phyloP scores from a whole-genome alignment of 306 rosid genomes.

The Mucuna pruriens region DNA sequence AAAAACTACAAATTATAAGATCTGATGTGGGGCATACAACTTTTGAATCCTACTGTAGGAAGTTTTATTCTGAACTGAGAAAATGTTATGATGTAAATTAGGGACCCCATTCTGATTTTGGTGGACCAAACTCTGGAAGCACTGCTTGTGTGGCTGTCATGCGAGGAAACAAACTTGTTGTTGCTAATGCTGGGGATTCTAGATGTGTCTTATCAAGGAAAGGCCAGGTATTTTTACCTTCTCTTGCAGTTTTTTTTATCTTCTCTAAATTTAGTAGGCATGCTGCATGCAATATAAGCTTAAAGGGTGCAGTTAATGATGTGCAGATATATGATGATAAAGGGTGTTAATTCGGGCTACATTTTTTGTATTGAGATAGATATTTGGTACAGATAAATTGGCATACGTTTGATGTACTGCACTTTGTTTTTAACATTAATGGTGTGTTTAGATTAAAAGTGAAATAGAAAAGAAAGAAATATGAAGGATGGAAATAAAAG shows the following conservation, averaged over 20 bases:
- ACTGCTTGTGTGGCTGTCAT: constrained; percentile 93
- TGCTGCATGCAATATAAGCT: neutral
- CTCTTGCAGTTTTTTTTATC: constrained; percentile 4
- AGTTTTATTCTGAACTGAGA: constrained; percentile 38
- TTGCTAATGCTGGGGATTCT: constrained; percentile 98
- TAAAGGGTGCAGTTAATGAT: constrained; percentile 23
- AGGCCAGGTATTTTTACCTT: constrained; percentile 75
- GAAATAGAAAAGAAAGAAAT: neutral
- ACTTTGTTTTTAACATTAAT: neutral
- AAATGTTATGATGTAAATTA: constrained; percentile 49
- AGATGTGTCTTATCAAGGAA: constrained; percentile 89
- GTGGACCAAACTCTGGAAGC: constrained; percentile 88
- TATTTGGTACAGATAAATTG: neutral
- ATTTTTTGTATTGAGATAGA: constrained; percentile 13
- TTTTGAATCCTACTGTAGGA: neutral
- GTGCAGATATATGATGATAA: constrained; percentile 28
- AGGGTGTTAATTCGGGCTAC: constrained; percentile 8
- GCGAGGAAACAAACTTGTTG: constrained; percentile 69
- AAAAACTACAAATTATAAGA: neutral
- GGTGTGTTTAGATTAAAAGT: neutral
- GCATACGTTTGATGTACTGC: neutral
- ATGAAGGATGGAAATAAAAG: neutral
- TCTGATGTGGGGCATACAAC: constrained; percentile 16
- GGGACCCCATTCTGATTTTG: constrained; percentile 97
- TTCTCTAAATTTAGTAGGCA: constrained; percentile 9